Evolutionary conservation across 2,329 filamentous ascomycete genomes (phyloP), one percentile per base, ranked within the genome.

Genomic region (Phoma herbarum): DNA sequence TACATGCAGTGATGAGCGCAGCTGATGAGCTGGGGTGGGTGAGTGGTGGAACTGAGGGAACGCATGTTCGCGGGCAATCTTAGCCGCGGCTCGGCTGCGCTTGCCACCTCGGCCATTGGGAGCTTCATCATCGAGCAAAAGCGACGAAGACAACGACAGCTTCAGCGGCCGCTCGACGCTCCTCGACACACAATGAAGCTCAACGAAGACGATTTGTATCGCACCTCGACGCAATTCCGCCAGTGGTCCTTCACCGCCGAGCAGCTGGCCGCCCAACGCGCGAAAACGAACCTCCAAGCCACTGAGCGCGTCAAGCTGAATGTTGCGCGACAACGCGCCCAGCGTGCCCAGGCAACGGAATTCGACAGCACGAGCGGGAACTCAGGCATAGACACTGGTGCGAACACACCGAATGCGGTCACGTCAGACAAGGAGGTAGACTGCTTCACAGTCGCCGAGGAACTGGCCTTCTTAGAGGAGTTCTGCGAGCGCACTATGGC

Each of bases 161-260:
- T 56, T 43, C 56, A 55, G 45, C 45, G 31, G 41, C 45, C 25
- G 25, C 50, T 26, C 55, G 56, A 43, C 61, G 22, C 49, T 29
- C 26, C 51, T 22, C 39, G 37, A 60, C 47, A 57, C 52, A 68
- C 57, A 31, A 78, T 78, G 75, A 73, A 72, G 62, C 68, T 96
- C 86, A 90, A 88, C 61, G 95, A 99, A 84, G 95, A 99, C 79
- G 91, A 92, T 66, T 84, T 93, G 54, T 99, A 98, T 79, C 88
- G 92, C 29, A 86, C 90, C 50, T 96, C 94, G 0, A 94, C 92
- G 45, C 95, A 99, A 78, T 98, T 88, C 75, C 87, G 91, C 42
- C 84, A 96, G 58, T 99, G 95, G 95, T 97, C 93, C 11, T 98
- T 94, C 79, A 92, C 92, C 0, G 86, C 88, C 2, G 79, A 87